Evolutionary conservation across 2,329 filamentous ascomycete species (phyloP), one percentile per base, ranked within the genome.

Genomic region (Colletotrichum acutatum): DNA sequence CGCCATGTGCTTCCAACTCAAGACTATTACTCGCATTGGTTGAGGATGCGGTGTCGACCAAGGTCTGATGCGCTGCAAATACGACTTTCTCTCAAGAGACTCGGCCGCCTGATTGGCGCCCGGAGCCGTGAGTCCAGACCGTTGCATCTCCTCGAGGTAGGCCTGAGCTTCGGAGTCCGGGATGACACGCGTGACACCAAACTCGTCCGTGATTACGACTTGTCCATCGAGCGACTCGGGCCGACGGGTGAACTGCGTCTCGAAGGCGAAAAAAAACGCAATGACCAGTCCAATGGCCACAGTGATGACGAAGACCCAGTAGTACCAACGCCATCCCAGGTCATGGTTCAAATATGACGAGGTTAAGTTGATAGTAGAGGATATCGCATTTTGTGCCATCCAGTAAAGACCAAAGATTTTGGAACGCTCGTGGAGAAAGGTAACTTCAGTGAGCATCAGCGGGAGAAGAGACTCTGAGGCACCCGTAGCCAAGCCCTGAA

Each of bases 321-420:
- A 85, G 74, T 83, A 84, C 81, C 82, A 85, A 49, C 82, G 76
- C 83, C 83, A 84, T 1, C 79, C 79, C 0, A 81, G 74, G 5
- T 79, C 79, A 1, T 79, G 80, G 2, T 79, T 80, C 32, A 82
- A 75, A 57, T 84, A 84, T 5, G 80, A 82, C 2, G 76, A 77
- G 2, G 79, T 80, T 5, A 84, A 76, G 26, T 80, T 81, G 32
- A 84, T 77, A 2, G 71, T 74, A 7, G 77, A 75, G 46, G 78
- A 78, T 64, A 84, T 76, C 24, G 79, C 76, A 56, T 81, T 84
- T 59, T 84, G 83, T 0, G 79, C 77, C 34, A 79, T 81, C 82
- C 82, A 84, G 74, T 84, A 84, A 6, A 83, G 67, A 2, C 80
- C 82, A 66, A 81, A 84, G 6, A 80, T 77, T 8, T 78, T 66